Evolutionary conservation across 139 green algal species (phyloP).

Genomic region (Axilococcus clingmanii): DNA sequence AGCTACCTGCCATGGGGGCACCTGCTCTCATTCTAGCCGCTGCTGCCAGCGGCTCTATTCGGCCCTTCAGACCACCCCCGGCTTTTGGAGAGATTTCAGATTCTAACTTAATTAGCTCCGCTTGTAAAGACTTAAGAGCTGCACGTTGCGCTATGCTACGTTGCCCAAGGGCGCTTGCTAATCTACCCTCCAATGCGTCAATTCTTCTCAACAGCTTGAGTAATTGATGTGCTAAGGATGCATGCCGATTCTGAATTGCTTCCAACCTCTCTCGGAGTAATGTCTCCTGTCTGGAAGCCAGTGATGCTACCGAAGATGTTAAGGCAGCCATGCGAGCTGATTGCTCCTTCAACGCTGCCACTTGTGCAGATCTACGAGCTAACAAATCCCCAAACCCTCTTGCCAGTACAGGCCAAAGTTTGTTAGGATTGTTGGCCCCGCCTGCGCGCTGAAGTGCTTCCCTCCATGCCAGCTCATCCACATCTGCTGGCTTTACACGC

Average conservation of each 20-base stretch:
- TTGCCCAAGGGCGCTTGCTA: slow-evolving; percentile 25
- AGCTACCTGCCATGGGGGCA: neutral
- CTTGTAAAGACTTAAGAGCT: slow-evolving; percentile 7
- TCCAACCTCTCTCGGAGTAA: slow-evolving; percentile 22
- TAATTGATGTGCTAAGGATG: slow-evolving; percentile 21
- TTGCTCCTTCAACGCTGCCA: slow-evolving; percentile 32
- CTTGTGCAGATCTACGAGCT: slow-evolving; percentile 28
- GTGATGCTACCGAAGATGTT: slow-evolving; percentile 10
- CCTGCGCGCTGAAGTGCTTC: slow-evolving; percentile 49
- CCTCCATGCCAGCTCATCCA: slow-evolving; percentile 68
- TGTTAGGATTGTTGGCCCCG: slow-evolving; percentile 44
- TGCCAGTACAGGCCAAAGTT: slow-evolving; percentile 60
- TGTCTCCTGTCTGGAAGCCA: slow-evolving; percentile 21
- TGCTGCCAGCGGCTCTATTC: slow-evolving; percentile 18
- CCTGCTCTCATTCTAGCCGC: slow-evolving; percentile 21
- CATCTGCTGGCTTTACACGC: slow-evolving; percentile 39
- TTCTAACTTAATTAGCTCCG: slow-evolving; percentile 19
- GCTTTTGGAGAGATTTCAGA: slow-evolving; percentile 9
- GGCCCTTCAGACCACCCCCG: slow-evolving; percentile 9
- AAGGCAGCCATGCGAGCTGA: slow-evolving; percentile 22
- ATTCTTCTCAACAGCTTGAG: slow-evolving; percentile 19
- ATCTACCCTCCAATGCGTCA: slow-evolving; percentile 35
- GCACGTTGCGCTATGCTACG: neutral
- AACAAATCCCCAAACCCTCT: slow-evolving; percentile 58
- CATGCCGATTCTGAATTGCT: slow-evolving; percentile 15